A percentile compares a stretch with the other conserved stretches of the same genome.
These are phyloP conservation scores for Fusarium pilosicola DNA, from an alignment of 2,329 filamentous ascomycete genomes.

Conservation along the genomic window DNA sequence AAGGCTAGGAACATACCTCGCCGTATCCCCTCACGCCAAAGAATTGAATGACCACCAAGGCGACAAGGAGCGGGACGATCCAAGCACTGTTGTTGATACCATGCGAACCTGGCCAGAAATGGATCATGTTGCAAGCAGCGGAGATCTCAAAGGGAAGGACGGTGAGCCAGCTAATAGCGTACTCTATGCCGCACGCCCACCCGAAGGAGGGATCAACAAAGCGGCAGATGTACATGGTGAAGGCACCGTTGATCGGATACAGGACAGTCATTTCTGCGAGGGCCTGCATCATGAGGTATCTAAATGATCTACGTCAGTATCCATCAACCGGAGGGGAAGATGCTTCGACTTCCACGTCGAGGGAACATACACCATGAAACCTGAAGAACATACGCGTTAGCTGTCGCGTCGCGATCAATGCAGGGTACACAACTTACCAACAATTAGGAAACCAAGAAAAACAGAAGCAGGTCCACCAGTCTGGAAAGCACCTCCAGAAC, in stretches of 20 bases:
- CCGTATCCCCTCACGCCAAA: not conserved
- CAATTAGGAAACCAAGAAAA: not conserved
- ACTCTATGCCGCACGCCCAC: not conserved
- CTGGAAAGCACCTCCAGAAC: not conserved
- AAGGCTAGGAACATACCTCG: not conserved
- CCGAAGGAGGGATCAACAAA: not conserved
- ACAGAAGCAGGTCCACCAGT: not conserved
- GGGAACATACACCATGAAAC: not conserved
- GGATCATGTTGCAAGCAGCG: not conserved
- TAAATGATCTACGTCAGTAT: not conserved
- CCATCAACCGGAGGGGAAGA: not conserved
- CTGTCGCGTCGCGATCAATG: not conserved
- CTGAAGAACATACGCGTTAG: not conserved
- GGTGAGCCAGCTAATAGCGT: not conserved
- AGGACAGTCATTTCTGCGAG: not conserved
- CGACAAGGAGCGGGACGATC: not conserved
- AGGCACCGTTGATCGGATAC: not conserved
- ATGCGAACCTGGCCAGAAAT: not conserved
- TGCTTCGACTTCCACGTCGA: not conserved
- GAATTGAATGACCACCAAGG: not conserved
- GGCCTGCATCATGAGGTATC: not conserved
- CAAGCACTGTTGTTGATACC: not conserved
- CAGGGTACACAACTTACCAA: not conserved
- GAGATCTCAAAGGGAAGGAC: not conserved
- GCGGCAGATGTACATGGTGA: not conserved